Percentiles rank a stretch among this genome's conserved stretches.
Evolutionary conservation across 2,329 filamentous ascomycete species (phyloP).

Genomic region (Nectriaceae sp.): DNA sequence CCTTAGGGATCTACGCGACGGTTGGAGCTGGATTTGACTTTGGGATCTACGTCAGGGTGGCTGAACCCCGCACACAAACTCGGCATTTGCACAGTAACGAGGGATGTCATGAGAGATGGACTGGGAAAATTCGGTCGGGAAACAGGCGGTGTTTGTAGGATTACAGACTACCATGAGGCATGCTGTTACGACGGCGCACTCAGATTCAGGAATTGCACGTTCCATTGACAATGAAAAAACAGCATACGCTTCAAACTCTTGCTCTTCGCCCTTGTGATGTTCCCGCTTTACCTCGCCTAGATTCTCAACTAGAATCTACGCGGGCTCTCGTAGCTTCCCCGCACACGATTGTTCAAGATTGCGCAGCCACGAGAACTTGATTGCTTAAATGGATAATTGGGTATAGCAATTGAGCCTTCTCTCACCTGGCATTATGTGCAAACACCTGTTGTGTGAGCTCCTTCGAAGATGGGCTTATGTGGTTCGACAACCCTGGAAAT

Average conservation of each 20-base stretch:
- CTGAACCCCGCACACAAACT: constrained; percentile 30
- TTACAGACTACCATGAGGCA: constrained; percentile 25
- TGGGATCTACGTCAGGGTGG: constrained; percentile 28
- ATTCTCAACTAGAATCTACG: too few species aligned
- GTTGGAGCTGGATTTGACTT: constrained; percentile 28
- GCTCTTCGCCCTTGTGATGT: neutral
- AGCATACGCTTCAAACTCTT: constrained; percentile 13
- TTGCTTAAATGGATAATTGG: too few species aligned
- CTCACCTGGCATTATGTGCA: too few species aligned
- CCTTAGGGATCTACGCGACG: constrained; percentile 20
- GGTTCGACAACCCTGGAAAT: neutral
- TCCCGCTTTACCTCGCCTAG: too few species aligned
- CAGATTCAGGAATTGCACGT: constrained; percentile 22
- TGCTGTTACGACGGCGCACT: constrained; percentile 30
- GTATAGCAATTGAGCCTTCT: too few species aligned
- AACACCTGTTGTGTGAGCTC: constrained; percentile 4
- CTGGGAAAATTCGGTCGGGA: constrained; percentile 36
- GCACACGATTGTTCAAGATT: too few species aligned
- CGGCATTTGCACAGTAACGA: constrained; percentile 31
- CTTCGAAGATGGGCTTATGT: neutral
- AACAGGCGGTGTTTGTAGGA: constrained; percentile 33
- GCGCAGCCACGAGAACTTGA: too few species aligned
- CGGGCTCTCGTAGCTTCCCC: too few species aligned
- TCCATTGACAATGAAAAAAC: constrained; percentile 27
- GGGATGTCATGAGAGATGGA: constrained; percentile 31